Percentiles rank a stretch among this genome's conserved stretches.
phyloP scores from a whole-genome alignment of 2,329 filamentous ascomycete species.

The Paraphoma chrysanthemicola region DNA sequence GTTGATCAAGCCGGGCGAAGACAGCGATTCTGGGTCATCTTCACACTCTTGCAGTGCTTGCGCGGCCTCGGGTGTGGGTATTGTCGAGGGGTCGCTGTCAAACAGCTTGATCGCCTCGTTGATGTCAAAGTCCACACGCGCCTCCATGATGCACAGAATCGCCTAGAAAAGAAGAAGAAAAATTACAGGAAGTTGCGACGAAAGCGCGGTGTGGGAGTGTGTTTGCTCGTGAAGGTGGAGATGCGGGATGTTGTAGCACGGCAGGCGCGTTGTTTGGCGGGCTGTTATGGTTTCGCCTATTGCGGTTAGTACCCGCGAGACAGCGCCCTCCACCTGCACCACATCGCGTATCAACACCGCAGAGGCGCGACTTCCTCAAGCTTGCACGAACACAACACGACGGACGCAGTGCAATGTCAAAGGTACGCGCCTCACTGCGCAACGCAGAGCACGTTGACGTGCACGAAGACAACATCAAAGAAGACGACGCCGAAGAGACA shows the following conservation, averaged over 20 bases:
- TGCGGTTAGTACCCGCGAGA: slow-evolving; percentile 10
- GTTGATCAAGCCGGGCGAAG: slow-evolving; percentile 76
- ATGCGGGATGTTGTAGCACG: slow-evolving; percentile 8
- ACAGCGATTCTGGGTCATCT: slow-evolving; percentile 84
- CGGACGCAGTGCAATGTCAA: slow-evolving; percentile 33
- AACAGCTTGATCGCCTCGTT: slow-evolving; percentile 97
- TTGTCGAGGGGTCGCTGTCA: slow-evolving; percentile 86
- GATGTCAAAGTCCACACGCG: slow-evolving; percentile 83
- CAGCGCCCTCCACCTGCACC: slow-evolving; percentile 4
- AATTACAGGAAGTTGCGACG: slow-evolving; percentile 22
- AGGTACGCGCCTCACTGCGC: slow-evolving; percentile 35
- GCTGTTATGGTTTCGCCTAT: slow-evolving; percentile 28
- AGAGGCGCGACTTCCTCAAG: slow-evolving; percentile 3
- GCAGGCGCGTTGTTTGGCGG: slow-evolving; percentile 26
- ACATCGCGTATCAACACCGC: slow-evolving; percentile 15
- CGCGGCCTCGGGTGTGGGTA: slow-evolving; percentile 87
- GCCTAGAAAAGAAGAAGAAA: slow-evolving; percentile 11
- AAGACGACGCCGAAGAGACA: slow-evolving; percentile 48
- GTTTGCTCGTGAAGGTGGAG: slow-evolving; percentile 14
- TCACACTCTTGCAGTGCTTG: slow-evolving; percentile 87
- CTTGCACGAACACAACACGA: slow-evolving; percentile 16
- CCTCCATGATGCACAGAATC: slow-evolving; percentile 64
- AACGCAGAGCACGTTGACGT: slow-evolving; percentile 35
- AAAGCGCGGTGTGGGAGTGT: slow-evolving; percentile 18
- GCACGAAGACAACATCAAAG: slow-evolving; percentile 37